phyloP scores from a whole-genome alignment of 352 stramenopile species.

The Phytophthora fragariaefolia region DNA sequence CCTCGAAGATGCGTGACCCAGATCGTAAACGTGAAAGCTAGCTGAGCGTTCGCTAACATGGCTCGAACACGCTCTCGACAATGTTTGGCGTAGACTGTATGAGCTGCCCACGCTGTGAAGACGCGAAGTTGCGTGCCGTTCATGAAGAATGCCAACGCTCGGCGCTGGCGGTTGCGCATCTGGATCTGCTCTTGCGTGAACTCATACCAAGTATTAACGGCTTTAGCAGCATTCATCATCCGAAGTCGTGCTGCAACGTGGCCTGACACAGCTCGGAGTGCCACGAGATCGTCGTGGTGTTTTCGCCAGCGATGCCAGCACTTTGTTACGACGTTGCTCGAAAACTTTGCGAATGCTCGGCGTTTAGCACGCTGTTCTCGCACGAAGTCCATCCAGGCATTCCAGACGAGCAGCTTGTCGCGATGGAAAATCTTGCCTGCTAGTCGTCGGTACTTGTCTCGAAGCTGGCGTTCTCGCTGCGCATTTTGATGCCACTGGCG shows the following conservation, averaged over 20 bases:
- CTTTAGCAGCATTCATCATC: slow-evolving; percentile 45
- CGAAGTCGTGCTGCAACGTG: slow-evolving; percentile 52
- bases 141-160: slow-evolving; percentile 70
- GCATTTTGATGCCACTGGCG: slow-evolving; percentile 66
- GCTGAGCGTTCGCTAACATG: slow-evolving; percentile 57
- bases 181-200: slow-evolving; percentile 63
- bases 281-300: slow-evolving; percentile 46
- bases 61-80: slow-evolving; percentile 53
- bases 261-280: slow-evolving; percentile 48
- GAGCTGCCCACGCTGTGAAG: slow-evolving; percentile 58
- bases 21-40: slow-evolving; percentile 55
- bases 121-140: slow-evolving; percentile 63
- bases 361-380: slow-evolving; percentile 58
- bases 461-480: slow-evolving; percentile 40
- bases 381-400: slow-evolving; percentile 67
- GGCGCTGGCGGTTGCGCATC: slow-evolving; percentile 50
- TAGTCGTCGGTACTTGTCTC: slow-evolving; percentile 57
- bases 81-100: slow-evolving; percentile 46
- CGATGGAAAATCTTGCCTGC: slow-evolving; percentile 62
- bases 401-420: slow-evolving; percentile 61
- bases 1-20: slow-evolving; percentile 55
- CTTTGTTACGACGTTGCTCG: slow-evolving; percentile 62
- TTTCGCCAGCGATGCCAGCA: slow-evolving; percentile 70
- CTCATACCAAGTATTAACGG: slow-evolving; percentile 73
- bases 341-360: slow-evolving; percentile 66